Base-by-base conservation (phyloP, 164 flowering plant species). In the Stephania yunnanensis region DNA sequence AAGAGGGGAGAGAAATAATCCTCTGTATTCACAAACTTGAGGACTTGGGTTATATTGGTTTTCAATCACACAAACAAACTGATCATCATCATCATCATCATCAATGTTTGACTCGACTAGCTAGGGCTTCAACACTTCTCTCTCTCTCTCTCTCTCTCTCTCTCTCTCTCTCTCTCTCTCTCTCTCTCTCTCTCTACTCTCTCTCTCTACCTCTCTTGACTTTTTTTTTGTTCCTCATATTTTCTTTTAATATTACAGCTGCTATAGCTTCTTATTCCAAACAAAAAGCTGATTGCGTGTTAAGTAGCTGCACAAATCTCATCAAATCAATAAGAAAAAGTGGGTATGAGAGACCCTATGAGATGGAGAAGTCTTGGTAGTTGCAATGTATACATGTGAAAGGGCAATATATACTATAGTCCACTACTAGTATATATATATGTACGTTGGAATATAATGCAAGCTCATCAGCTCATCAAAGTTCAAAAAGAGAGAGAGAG, bases 281-380 rank as follows among this genome's bases (percentile, higher is more conserved):
- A 86, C 85, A 85, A 86, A 88, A 87, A 83, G 87, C 86, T 85
- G 84, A 73, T 81, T 74, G 42, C 1, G 3, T 36, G 74, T 78
- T 80, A 85, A 83, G 42, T 79, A 25, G 25, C 83, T 79, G 86
- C 85, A 87, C 87, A 78, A 78, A 78, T 78, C 80, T 80, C 88
- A 88, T 80, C 88, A 88, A 88, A 87, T 88, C 87, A 84, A 80
- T 77, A 78, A 75, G 80, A 44, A 83, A 76, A 80, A 78, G 76
- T 68, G 71, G 70, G 80, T 50, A 81, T 80, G 73, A 76, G 79
- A 83, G 74, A 74, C 77, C 81, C 82, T 68, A 83, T 80, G 75
- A 73, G 78, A 31, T 10, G 25, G 45, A 71, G 69, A 79, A 82
- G 78, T 83, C 76, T 89, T 83, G 88, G 87, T 86, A 85, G 84